These are phyloP conservation scores for Neofusicoccum sp. DNA, from an alignment of 2,329 filamentous ascomycete genomes.

Conservation along the genomic window DNA sequence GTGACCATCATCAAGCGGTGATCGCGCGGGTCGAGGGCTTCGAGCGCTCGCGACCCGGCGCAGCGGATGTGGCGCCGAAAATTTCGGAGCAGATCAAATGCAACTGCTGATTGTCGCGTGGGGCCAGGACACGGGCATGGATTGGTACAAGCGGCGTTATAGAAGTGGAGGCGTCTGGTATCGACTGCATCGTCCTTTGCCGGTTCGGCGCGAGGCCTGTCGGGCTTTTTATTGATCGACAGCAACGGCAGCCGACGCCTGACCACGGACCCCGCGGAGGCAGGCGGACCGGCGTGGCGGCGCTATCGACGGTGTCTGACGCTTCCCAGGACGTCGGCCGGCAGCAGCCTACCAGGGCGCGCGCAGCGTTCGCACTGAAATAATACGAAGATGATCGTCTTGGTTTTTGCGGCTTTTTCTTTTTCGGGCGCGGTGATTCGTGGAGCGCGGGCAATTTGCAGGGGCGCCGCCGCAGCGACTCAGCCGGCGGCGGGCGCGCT, in stretches of 20 bases:
- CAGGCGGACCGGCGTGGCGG: slow-evolving; percentile 4
- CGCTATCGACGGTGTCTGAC: slow-evolving; percentile 15
- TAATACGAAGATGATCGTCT: slow-evolving; percentile 16
- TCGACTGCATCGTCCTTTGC: slow-evolving; percentile 10
- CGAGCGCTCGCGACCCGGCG: slow-evolving; percentile 1
- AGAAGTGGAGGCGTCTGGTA: slow-evolving; percentile 17
- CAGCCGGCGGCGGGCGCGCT: slow-evolving; percentile 14
- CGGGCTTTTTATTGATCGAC: slow-evolving; percentile 20
- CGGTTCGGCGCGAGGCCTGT: slow-evolving; percentile 8
- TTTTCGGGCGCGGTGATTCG: slow-evolving; percentile 18
- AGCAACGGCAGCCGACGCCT: slow-evolving; percentile 11
- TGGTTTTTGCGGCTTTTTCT: slow-evolving; percentile 19
- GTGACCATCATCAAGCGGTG: slow-evolving; percentile 45
- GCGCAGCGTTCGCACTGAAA: slow-evolving; percentile 4
- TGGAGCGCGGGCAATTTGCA: slow-evolving; percentile 9
- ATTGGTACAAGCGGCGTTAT: slow-evolving; percentile 7
- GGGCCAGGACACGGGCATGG: slow-evolving; percentile 2
- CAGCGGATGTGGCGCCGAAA: slow-evolving; percentile 17
- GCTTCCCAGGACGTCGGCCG: slow-evolving; percentile 13
- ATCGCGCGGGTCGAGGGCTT: slow-evolving; percentile 12
- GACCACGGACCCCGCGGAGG: slow-evolving; percentile 12
- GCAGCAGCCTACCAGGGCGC: not conserved
- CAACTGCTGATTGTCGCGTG: slow-evolving; percentile 17
- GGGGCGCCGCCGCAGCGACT: slow-evolving; percentile 10
- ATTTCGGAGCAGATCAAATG: slow-evolving; percentile 20